Base-by-base conservation (phyloP, 352 stramenopile species). In the Peronospora destructor region DNA sequence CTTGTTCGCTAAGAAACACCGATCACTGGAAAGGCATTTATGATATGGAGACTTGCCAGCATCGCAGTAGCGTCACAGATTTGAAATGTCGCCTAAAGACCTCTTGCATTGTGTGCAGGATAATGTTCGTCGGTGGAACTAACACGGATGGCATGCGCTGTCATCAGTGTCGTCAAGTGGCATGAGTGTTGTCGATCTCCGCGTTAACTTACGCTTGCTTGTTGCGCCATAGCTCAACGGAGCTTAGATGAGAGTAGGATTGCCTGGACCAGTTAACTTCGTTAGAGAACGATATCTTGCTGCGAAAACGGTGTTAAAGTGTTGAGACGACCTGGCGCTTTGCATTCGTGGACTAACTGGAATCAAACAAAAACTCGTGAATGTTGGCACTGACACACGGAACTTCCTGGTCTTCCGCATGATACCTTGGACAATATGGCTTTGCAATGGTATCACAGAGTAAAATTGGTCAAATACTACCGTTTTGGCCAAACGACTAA, bases 321-420 rank as follows among this genome's bases (percentile, higher is more conserved):
- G 62, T 2, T 78, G 58, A 14, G 48, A 47, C 16, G 59, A 68
- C 13, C 51, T 62, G 17, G 51, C 35, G 3, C 42, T 62, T 3
- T n/a, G 72, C 71, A 2, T 88, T 74, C 36, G 68, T 86, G 9
- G 77, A 86, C 41, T 86, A 74, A 8, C 74, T 74, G 0, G 61
- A 85, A 41, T 55, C 86, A 6, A 68, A 58, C 12, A 23, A 23
- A 23, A 23, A 23, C 3, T 23, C n/a, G 71, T 83, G 35, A 69
- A 83, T 33, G 51, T 88, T 9, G 59, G 74, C 11, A 42, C 59
- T 4, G 52, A 73, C 14, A 66, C 82, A 39, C 64, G 73, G 0
- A 71, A 86, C 45, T n/a, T n/a, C 48, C 54, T 88, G 13, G 63
- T 84, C 4, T 61, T 88, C 29, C 65, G 77, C 28, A 85, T 88